These are phyloP conservation scores for Rhodotorula paludigena DNA, from an alignment of 768 basidiomycete genomes.

Conservation along the genomic window DNA sequence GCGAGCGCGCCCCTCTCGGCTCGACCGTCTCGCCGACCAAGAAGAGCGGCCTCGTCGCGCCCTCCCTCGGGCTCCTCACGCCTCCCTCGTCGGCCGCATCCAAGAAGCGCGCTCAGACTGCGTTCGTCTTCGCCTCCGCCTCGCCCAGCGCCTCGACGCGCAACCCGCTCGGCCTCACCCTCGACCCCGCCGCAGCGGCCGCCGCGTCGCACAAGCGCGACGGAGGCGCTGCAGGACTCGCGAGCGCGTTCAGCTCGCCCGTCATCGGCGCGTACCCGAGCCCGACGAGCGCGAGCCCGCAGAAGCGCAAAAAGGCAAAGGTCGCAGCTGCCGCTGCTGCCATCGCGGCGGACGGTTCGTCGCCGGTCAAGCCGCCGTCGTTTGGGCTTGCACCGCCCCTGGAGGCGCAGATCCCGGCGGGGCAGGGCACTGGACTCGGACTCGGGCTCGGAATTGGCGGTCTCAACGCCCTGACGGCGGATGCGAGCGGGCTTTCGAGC, in stretches of 20 bases:
- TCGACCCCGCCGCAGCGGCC: not conserved
- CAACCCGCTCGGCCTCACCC: not conserved
- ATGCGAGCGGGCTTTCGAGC: conserved; percentile 1
- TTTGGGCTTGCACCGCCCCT: no score
- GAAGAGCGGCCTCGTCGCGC: not conserved
- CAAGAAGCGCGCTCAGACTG: not conserved
- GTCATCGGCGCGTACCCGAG: conserved; percentile 23
- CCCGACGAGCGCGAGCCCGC: not conserved
- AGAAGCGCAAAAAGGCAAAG: conserved; percentile 34
- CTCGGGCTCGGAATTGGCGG: conserved; percentile 7
- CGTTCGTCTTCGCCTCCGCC: not conserved
- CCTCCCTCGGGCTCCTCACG: not conserved
- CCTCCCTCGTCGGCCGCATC: conserved; percentile 3
- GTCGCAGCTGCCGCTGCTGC: not conserved
- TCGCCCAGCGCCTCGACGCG: not conserved
- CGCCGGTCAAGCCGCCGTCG: not conserved
- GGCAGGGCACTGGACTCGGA: not conserved
- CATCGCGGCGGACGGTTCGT: no score
- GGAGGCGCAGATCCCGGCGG: not conserved
- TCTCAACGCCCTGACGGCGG: not conserved
- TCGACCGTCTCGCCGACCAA: not conserved
- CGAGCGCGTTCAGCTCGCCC: conserved; percentile 26
- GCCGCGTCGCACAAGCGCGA: not conserved
- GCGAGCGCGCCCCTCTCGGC: no score
- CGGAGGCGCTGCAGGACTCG: conserved; percentile 12